These are phyloP conservation scores for Dendrothele bispora DNA, from an alignment of 768 basidiomycete genomes.

Conservation along the genomic window DNA sequence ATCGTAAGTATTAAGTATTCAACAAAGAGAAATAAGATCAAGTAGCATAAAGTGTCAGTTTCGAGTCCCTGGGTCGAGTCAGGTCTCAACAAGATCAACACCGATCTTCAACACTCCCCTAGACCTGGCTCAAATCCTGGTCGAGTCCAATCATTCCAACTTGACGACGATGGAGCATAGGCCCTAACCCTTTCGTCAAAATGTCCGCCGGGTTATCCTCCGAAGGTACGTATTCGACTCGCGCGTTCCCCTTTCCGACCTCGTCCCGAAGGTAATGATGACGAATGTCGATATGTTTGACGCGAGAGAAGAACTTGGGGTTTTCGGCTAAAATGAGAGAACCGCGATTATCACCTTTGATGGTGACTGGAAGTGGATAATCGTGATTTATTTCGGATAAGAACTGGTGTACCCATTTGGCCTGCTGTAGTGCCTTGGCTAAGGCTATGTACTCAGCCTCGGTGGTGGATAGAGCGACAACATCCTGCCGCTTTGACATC, in stretches of 20 bases:
- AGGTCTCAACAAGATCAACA: too few relatives aligned
- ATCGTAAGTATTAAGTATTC: too few relatives aligned
- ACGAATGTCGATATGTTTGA: constrained; percentile 36
- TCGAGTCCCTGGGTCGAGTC: too few relatives aligned
- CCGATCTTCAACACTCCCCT: constrained; percentile 6
- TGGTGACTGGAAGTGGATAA: neutral
- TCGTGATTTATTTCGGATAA: neutral
- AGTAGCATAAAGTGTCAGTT: too few relatives aligned
- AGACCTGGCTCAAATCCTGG: neutral
- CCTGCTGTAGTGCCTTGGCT: neutral
- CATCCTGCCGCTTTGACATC: constrained; percentile 3
- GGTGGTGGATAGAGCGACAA: neutral
- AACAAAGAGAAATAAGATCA: too few relatives aligned
- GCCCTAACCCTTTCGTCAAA: constrained; percentile 16
- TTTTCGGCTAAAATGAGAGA: constrained; percentile 19
- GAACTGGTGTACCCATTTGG: constrained; percentile 1
- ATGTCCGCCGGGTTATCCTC: constrained; percentile 28
- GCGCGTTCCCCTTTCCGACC: constrained; percentile 12
- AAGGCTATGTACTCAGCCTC: neutral
- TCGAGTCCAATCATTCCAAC: neutral
- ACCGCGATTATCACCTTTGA: constrained; percentile 25
- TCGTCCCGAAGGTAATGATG: constrained; percentile 28
- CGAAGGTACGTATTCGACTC: constrained; percentile 9
- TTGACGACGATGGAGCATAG: neutral
- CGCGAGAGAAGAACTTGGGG: constrained; percentile 22